Evolutionary conservation across 176 grass and related monocot species (phyloP).

Genomic region (Cocos nucifera): DNA sequence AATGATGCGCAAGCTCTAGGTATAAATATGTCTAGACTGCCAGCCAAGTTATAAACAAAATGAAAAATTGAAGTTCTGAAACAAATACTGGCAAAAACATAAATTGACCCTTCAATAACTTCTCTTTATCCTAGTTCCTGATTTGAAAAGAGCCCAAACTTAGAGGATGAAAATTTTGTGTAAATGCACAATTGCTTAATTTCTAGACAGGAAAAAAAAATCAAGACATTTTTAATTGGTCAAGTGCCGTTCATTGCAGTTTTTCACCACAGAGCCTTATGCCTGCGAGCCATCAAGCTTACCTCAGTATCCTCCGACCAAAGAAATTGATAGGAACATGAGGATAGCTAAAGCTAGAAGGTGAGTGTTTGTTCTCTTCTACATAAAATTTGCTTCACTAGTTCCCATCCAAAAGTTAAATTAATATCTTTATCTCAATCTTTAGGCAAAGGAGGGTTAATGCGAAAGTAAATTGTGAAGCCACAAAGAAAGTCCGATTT

Average conservation of each 20-base stretch:
- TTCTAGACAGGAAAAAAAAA: neutral
- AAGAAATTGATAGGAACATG: conserved; percentile 80
- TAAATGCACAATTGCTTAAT: neutral
- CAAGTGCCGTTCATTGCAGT: conserved; percentile 32
- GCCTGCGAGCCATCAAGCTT: conserved; percentile 86
- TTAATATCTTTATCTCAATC: conserved; percentile 12
- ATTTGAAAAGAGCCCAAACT: neutral
- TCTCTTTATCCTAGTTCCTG: conserved; percentile 5
- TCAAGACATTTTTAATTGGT: neutral
- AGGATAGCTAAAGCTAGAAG: conserved; percentile 61
- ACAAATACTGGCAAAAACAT: no score
- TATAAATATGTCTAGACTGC: no score
- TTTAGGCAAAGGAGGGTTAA: conserved; percentile 53
- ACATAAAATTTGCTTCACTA: neutral
- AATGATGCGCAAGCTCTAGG: no score
- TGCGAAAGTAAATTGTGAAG: conserved; percentile 31
- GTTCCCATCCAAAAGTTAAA: neutral
- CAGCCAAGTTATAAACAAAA: no score
- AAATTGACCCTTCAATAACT: no score
- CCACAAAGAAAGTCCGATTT: conserved; percentile 28
- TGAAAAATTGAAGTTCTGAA: no score
- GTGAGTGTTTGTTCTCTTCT: conserved; percentile 23
- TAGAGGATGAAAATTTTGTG: no score
- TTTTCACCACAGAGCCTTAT: conserved; percentile 88
- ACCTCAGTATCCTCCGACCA: conserved; percentile 68